These are phyloP conservation scores for Hansenula lynferdii DNA, from an alignment of 1,139 yeast genomes.

Conservation along the genomic window DNA sequence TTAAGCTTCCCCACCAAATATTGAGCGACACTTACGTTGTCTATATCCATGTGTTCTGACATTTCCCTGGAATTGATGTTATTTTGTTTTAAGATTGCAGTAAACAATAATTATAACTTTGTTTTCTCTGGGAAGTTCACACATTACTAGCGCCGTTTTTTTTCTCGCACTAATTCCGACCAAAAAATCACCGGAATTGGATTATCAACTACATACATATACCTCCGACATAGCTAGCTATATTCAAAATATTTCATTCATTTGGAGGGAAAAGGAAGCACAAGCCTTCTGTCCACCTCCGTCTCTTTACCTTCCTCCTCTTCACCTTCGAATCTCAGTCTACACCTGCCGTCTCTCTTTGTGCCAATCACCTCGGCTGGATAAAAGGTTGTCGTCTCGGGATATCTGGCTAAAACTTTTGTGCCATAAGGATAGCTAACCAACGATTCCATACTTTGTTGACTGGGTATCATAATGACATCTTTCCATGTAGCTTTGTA, in stretches of 20 bases:
- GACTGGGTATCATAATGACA: constrained; percentile 66
- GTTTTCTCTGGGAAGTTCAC: too few species aligned
- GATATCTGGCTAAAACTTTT: constrained; percentile 88
- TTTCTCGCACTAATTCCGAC: neutral
- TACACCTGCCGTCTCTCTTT: constrained; percentile 68
- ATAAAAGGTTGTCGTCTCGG: constrained; percentile 96
- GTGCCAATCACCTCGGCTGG: constrained; percentile 88
- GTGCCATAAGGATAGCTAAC: constrained; percentile 69
- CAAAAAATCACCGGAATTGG: neutral
- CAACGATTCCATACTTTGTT: constrained; percentile 35
- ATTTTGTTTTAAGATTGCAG: too few species aligned
- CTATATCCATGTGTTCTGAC: constrained; percentile 51
- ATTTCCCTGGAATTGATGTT: constrained; percentile 23
- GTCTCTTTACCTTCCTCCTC: constrained; percentile 96
- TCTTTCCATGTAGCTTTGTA: constrained; percentile 83
- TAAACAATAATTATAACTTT: neutral
- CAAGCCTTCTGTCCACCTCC: constrained; percentile 81
- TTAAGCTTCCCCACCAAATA: too few species aligned
- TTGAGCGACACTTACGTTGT: constrained; percentile 36
- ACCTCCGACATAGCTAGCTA: too few species aligned
- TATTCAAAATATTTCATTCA: neutral
- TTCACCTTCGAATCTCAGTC: constrained; percentile 91
- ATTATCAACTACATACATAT: too few species aligned
- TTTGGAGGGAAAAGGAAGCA: constrained; percentile 60
- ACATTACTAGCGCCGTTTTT: too few species aligned